Percentiles rank a stretch among this genome's conserved stretches.
phyloP scores from a whole-genome alignment of 192 early-diverging fungal genomes.

The Dimargaris cristalligena region DNA sequence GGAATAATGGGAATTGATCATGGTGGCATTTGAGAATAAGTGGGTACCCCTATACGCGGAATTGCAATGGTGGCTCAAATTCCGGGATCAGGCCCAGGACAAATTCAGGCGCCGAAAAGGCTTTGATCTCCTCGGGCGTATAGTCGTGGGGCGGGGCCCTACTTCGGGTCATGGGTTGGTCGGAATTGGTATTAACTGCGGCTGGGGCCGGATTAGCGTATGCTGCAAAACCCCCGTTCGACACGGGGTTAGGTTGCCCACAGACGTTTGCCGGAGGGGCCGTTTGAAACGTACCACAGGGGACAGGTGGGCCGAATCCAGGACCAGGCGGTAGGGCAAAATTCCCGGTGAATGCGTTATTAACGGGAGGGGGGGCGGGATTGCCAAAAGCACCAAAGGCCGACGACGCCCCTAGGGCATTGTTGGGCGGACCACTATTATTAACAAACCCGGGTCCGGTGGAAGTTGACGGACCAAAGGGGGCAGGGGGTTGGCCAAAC shows the following conservation, averaged over 20 bases:
- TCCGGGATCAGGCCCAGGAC: not conserved
- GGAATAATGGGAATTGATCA: too few species aligned
- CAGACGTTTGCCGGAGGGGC: not conserved
- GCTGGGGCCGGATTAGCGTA: not conserved
- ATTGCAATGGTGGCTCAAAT: not conserved
- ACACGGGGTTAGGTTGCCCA: too few species aligned
- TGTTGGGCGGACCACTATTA: not conserved
- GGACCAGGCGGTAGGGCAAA: not conserved
- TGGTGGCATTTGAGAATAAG: too few species aligned
- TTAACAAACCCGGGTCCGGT: not conserved
- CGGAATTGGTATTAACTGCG: not conserved
- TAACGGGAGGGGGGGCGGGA: not conserved
- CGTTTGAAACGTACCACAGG: not conserved
- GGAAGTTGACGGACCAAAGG: not conserved
- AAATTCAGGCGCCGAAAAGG: not conserved
- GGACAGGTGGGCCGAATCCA: not conserved
- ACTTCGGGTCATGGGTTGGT: not conserved
- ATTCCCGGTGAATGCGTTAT: not conserved
- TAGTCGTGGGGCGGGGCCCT: constrained; percentile 1
- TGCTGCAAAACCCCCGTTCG: not conserved
- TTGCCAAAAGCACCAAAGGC: not conserved
- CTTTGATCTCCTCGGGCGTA: not conserved
- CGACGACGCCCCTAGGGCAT: not conserved
- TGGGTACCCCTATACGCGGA: too few species aligned
- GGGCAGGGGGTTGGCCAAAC: not conserved